Percentiles rank a stretch among this genome's conserved stretches.
Conservation (phyloP, 1,284 basidiomycete genomes). For the Sphagnurus paluster region DNA sequence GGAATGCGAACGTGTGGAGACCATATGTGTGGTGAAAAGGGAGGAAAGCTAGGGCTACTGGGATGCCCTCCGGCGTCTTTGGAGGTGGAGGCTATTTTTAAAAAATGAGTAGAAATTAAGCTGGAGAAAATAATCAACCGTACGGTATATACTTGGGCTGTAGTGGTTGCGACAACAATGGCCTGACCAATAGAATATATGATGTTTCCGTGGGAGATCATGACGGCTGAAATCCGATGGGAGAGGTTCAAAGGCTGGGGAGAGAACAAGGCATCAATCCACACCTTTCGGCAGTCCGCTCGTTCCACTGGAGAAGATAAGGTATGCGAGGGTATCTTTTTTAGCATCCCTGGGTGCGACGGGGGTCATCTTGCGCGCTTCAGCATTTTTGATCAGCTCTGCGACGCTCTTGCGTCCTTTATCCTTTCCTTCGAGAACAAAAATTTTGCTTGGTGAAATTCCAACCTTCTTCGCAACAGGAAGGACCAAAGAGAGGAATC, state of each 20-base stretch:
- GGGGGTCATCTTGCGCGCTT: slow-evolving; percentile 36
- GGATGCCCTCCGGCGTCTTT: slow-evolving; percentile 41
- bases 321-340: slow-evolving; percentile 64
- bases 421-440: slow-evolving; percentile 48
- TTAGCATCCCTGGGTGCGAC: slow-evolving; percentile 46
- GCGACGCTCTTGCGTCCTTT: slow-evolving; percentile 43
- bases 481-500: slow-evolving; percentile 48
- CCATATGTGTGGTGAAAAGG: slow-evolving; percentile 74
- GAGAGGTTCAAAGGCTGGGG: not conserved
- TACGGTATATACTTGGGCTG: slow-evolving; percentile 34
- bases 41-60: slow-evolving; percentile 54
- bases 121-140: slow-evolving; percentile 9
- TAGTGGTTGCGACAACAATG: slow-evolving; percentile 29
- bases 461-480: slow-evolving; percentile 52
- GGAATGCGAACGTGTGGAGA: slow-evolving; percentile 53
- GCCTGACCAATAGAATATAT: slow-evolving; percentile 48
- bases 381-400: slow-evolving; percentile 44
- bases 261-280: slow-evolving; percentile 4
- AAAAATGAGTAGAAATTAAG: not conserved
- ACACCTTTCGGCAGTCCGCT: slow-evolving; percentile 75
- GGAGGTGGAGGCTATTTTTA: slow-evolving; percentile 41
- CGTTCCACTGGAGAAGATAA: slow-evolving; percentile 78
- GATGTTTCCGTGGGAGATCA: slow-evolving; percentile 75
- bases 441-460: slow-evolving; percentile 51
- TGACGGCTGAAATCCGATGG: slow-evolving; percentile 50